phyloP scores from a whole-genome alignment of 2,329 filamentous ascomycete genomes.

The Penicillium polonicum region DNA sequence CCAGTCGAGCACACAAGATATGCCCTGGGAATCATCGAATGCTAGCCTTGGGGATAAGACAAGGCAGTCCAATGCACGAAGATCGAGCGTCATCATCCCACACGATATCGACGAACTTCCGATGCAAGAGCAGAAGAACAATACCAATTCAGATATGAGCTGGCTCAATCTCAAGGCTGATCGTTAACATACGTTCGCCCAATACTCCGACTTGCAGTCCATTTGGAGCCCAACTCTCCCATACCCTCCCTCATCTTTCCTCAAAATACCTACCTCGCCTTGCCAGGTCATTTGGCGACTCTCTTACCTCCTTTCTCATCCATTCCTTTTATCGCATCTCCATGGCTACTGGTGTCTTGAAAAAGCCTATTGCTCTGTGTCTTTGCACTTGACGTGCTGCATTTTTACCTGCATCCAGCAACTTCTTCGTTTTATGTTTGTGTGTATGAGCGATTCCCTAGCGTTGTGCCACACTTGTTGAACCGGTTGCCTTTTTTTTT shows the following conservation, averaged over 20 bases:
- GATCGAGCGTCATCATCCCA: slow-evolving; percentile 37
- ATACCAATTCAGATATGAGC: slow-evolving; percentile 44
- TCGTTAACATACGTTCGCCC: slow-evolving; percentile 16
- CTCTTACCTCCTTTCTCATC: not conserved
- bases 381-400: slow-evolving; percentile 15
- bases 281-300: not conserved
- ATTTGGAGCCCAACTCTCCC: not conserved
- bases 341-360: slow-evolving; percentile 10
- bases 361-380: slow-evolving; percentile 12
- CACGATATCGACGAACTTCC: slow-evolving; percentile 28
- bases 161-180: slow-evolving; percentile 43
- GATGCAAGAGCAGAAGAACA: slow-evolving; percentile 16
- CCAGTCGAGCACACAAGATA: slow-evolving; percentile 28
- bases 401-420: not conserved
- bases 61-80: slow-evolving; percentile 25
- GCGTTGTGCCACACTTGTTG: slow-evolving; percentile 15
- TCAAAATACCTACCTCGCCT: not conserved
- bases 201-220: not conserved
- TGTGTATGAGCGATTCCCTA: slow-evolving; percentile 22
- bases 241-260: not conserved
- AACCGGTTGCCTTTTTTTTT: not conserved
- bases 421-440: not conserved
- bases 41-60: slow-evolving; percentile 18
- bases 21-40: slow-evolving; percentile 19
- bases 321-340: slow-evolving; percentile 16